Evolutionary conservation across 352 stramenopile genomes (phyloP).

Genomic region (Globisporangium middletonii): DNA sequence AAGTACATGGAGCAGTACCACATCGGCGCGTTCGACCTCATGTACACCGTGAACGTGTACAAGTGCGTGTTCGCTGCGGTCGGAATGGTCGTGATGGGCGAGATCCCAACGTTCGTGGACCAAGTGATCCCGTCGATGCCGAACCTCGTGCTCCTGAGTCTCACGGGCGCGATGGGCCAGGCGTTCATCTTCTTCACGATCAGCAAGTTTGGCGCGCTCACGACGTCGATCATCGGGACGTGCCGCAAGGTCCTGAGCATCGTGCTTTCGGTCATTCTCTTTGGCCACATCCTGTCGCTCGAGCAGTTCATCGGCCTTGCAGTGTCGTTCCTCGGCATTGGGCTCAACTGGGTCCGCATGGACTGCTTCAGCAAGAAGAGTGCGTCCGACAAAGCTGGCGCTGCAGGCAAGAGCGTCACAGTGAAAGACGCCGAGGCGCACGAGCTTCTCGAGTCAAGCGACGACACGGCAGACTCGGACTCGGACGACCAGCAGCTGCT

Average conservation of each 20-base stretch:
- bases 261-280: slow-evolving; percentile 77
- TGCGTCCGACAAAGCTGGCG: not conserved
- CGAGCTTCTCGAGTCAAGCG: slow-evolving; percentile 52
- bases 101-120: slow-evolving; percentile 58
- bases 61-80: slow-evolving; percentile 64
- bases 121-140: slow-evolving; percentile 51
- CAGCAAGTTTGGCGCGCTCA: slow-evolving; percentile 80
- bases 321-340: slow-evolving; percentile 66
- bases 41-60: slow-evolving; percentile 87
- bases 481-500: slow-evolving; percentile 33
- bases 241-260: slow-evolving; percentile 85
- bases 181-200: slow-evolving; percentile 87
- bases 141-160: slow-evolving; percentile 63
- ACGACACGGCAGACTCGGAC: slow-evolving; percentile 59
- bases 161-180: slow-evolving; percentile 72
- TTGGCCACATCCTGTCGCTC: slow-evolving; percentile 65
- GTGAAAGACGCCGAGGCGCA: slow-evolving; percentile 37
- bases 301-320: slow-evolving; percentile 61
- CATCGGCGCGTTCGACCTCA: slow-evolving; percentile 80
- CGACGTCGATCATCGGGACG: slow-evolving; percentile 81
- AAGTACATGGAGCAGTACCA: slow-evolving; percentile 80
- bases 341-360: slow-evolving; percentile 73
- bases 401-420: slow-evolving; percentile 11
- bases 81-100: slow-evolving; percentile 67
- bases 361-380: slow-evolving; percentile 40